Evolutionary conservation across 169 alveolate genomes (phyloP).

Genomic region (Plasmodium inui): DNA sequence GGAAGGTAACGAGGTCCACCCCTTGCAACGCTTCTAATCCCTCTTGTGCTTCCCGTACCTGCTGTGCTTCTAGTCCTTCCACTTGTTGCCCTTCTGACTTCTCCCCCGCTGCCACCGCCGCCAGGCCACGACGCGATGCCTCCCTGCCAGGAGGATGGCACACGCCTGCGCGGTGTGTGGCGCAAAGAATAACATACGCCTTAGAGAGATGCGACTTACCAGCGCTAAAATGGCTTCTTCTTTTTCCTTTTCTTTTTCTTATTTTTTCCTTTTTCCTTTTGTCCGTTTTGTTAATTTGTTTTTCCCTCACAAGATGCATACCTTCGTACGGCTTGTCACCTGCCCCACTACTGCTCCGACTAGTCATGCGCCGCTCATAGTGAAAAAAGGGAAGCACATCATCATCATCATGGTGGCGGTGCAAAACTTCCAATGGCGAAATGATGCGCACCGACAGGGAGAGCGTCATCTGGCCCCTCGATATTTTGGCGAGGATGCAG

Average conservation of each 20-base stretch:
- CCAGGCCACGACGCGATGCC: not conserved
- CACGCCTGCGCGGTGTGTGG: not conserved
- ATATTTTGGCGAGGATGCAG: not conserved
- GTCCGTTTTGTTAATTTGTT: not conserved
- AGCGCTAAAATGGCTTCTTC: not conserved
- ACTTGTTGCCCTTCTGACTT: no score
- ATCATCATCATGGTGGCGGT: not conserved
- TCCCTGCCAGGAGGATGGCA: not conserved
- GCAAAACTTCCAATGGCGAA: not conserved
- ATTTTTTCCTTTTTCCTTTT: not conserved
- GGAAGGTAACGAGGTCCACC: not conserved
- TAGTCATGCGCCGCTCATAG: not conserved
- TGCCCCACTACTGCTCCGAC: not conserved
- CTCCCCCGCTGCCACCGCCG: not conserved
- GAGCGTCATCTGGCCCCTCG: not conserved
- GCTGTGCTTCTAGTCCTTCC: not conserved
- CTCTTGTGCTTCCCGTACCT: not conserved
- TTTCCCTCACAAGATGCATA: not conserved
- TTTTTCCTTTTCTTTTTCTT: not conserved
- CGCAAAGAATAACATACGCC: not conserved
- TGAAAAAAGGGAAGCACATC: not conserved
- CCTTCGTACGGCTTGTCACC: not conserved
- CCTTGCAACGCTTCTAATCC: not conserved
- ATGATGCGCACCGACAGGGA: not conserved
- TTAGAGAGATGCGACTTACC: not conserved